Evolutionary conservation across 805 yeast species (phyloP), one percentile per base, ranked within the genome.

Genomic region (Danielia reshetovae): DNA sequence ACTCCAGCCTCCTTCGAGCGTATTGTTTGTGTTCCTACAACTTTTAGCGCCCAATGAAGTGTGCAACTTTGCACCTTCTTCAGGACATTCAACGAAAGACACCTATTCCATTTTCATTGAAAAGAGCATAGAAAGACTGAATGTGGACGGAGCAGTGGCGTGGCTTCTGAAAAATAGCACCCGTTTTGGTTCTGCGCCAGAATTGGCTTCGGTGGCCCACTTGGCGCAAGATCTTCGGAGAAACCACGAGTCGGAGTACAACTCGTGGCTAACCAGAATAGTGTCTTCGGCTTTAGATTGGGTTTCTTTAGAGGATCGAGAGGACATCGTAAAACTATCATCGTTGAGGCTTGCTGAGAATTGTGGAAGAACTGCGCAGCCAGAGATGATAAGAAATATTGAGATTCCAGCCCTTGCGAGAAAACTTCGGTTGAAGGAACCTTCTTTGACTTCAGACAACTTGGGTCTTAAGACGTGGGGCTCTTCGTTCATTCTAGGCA

Each of bases 381-480:
- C 96, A 0, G 75, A 79, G 15, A 71, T 82, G 46, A 61, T 70
- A 2, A 64, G 97, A 30, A 69, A 65, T 27, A 77, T 90, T 21
- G 57, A 61, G 7, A 42, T 48, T 10, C 48, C 51, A 1, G 21
- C 21, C 17, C 36, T 48, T 12, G 13, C 26, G 21, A 30, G 19
- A 17, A 55, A 35, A 15, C 60, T 74, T 3, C 42, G 42, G 16
- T 57, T 90, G 18, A 69, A 70, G 38, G 98, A 90, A 51, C 97
- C 97, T 0, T 78, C 95, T 0, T 62, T 90, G 40, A 85, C 96
- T 0, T 75, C 78, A 24, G 98, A 93, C 57, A 84, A 82, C 42
- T 62, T 93, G 15, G 98, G 98, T 0, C 68, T 87, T 55, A 87
- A 90, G 43, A 90, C 98, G 0, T 90, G 98, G 98, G 98, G 97